Conservation (phyloP, 83 land plant genomes). For the Picea mariana region DNA sequence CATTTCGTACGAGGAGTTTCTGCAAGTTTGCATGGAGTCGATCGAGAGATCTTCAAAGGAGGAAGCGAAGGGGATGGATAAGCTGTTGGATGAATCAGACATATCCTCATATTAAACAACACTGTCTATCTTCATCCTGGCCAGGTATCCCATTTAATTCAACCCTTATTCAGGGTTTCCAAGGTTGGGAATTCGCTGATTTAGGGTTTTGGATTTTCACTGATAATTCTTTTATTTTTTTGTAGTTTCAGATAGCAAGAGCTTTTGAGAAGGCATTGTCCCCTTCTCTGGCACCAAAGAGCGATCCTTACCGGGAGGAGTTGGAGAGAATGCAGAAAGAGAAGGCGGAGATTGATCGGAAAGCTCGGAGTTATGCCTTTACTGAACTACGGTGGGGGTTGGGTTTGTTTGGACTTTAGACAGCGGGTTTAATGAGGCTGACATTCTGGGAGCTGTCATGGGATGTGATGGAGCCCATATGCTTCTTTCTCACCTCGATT, state of each 20-base stretch:
- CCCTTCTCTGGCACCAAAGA: background rate
- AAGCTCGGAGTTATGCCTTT: no score
- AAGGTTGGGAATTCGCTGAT: no score
- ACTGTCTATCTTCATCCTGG: slow-evolving; percentile 58
- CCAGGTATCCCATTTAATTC: slow-evolving; percentile 32
- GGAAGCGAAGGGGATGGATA: slow-evolving; percentile 31
- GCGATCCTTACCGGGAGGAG: slow-evolving; percentile 23
- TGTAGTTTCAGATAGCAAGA: no score
- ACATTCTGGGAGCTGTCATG: no score
- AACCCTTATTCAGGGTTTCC: no score
- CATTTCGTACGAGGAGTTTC: slow-evolving; percentile 37
- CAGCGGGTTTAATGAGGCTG: no score
- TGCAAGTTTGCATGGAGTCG: slow-evolving; percentile 29
- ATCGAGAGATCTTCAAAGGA: slow-evolving; percentile 12
- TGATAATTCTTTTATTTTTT: no score
- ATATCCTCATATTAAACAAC: slow-evolving; percentile 52
- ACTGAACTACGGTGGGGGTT: no score
- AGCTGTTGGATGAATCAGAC: slow-evolving; percentile 52
- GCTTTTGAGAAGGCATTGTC: slow-evolving; percentile 36
- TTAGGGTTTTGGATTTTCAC: no score
- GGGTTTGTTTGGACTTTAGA: no score
- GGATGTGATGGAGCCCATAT: no score
- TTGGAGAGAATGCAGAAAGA: slow-evolving; percentile 26
- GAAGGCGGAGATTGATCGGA: slow-evolving; percentile 26
- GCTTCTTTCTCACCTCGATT: no score